Conservation (phyloP, 2,329 filamentous ascomycete genomes). For the Aspergillus sp. region DNA sequence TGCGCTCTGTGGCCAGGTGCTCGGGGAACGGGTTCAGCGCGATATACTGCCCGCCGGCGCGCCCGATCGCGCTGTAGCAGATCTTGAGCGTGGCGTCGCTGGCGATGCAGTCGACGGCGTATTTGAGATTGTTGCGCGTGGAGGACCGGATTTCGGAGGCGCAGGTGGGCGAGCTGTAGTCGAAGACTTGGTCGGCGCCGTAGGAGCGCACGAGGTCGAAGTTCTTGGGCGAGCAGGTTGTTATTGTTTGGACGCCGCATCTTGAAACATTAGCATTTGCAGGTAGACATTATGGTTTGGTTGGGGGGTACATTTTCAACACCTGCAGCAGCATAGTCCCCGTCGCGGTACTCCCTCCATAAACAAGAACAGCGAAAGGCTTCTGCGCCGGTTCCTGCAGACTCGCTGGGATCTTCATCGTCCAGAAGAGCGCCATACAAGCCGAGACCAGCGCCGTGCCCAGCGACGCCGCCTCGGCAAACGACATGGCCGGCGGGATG, state of each 20-base stretch:
- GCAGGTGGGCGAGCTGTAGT: constrained; percentile 9
- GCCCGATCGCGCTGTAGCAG: constrained; percentile 11
- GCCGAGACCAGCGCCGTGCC: neutral
- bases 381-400: neutral
- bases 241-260: neutral
- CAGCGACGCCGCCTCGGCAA: constrained; percentile 5
- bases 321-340: constrained; percentile 5
- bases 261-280: neutral
- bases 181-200: constrained; percentile 15
- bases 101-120: constrained; percentile 11
- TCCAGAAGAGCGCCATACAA: neutral
- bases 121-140: constrained; percentile 9
- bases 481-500: neutral
- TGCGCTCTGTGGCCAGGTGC: neutral
- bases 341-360: constrained; percentile 4
- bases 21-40: neutral
- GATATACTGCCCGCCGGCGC: constrained; percentile 5
- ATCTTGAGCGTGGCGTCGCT: neutral
- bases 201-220: constrained; percentile 9
- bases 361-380: neutral
- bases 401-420: neutral
- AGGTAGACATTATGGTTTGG: neutral
- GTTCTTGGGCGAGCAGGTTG: constrained; percentile 7
- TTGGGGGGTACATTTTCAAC: neutral
- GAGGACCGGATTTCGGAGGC: constrained; percentile 11